phyloP scores from a whole-genome alignment of 139 green algal species.

The Micractinium conductrix region DNA sequence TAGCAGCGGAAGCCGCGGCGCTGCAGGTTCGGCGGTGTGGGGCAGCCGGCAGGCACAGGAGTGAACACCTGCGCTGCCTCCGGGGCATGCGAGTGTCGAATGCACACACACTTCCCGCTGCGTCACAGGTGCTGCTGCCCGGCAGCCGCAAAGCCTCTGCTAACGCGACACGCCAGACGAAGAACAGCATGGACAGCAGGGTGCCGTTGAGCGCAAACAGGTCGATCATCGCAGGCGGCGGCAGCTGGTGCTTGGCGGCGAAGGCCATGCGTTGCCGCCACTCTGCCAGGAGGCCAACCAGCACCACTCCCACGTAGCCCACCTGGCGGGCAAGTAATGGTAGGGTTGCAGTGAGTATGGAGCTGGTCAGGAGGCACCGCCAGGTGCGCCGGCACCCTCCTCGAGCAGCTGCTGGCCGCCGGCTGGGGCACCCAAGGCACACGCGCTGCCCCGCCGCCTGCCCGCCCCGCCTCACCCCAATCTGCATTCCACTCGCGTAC shows the following conservation, averaged over 20 bases:
- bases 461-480: background rate
- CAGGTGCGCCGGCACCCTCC: too few relatives aligned
- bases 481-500: background rate
- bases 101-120: too few relatives aligned
- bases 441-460: background rate
- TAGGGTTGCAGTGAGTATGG: too few relatives aligned
- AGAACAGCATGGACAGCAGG: background rate
- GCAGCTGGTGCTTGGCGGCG: background rate
- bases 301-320: background rate
- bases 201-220: background rate
- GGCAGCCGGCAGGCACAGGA: too few relatives aligned
- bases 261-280: slow-evolving; percentile 9
- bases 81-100: too few relatives aligned
- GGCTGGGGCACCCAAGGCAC: too few relatives aligned
- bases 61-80: too few relatives aligned
- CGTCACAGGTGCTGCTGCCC: too few relatives aligned
- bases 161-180: background rate
- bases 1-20: slow-evolving; percentile 49
- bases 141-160: background rate
- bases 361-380: too few relatives aligned
- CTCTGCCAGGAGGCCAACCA: background rate
- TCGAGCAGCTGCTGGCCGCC: too few relatives aligned
- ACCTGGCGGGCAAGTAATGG: background rate
- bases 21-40: too few relatives aligned
- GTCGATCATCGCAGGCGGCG: background rate